Percentiles rank a stretch among this genome's conserved stretches.
Evolutionary conservation across 2,329 filamentous ascomycete genomes (phyloP).

Genomic region (Penicillium sp.): DNA sequence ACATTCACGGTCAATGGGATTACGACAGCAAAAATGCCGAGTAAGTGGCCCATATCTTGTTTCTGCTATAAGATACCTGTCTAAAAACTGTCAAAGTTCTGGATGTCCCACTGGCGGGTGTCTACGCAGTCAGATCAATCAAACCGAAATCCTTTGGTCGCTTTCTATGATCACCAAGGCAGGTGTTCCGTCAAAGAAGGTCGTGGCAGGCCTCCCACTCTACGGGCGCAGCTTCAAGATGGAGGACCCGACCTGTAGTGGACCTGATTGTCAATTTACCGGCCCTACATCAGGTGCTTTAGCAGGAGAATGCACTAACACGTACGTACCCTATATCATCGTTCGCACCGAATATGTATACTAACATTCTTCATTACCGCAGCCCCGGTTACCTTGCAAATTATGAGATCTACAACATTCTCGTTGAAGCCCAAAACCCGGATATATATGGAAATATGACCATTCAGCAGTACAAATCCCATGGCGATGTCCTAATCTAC

Average conservation of each 20-base stretch:
- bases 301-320: constrained; percentile 1
- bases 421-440: too few species aligned
- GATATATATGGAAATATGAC: too few species aligned
- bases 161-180: constrained; percentile 1
- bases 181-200: neutral
- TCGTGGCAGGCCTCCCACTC: neutral
- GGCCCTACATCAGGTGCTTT: neutral
- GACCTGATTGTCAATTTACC: neutral
- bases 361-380: too few species aligned
- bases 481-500: too few species aligned
- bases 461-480: too few species aligned
- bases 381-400: constrained; percentile 3
- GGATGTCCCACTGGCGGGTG: constrained; percentile 1
- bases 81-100: neutral
- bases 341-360: too few species aligned
- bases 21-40: neutral
- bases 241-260: neutral
- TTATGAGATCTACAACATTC: neutral
- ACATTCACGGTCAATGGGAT: constrained; percentile 5
- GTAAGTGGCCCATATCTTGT: too few species aligned
- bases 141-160: constrained; percentile 1
- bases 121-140: constrained; percentile 4
- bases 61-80: too few species aligned
- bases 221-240: neutral
- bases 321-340: too few species aligned